Conservation (phyloP, 2,329 filamentous ascomycete genomes). For the Alternaria triticina region DNA sequence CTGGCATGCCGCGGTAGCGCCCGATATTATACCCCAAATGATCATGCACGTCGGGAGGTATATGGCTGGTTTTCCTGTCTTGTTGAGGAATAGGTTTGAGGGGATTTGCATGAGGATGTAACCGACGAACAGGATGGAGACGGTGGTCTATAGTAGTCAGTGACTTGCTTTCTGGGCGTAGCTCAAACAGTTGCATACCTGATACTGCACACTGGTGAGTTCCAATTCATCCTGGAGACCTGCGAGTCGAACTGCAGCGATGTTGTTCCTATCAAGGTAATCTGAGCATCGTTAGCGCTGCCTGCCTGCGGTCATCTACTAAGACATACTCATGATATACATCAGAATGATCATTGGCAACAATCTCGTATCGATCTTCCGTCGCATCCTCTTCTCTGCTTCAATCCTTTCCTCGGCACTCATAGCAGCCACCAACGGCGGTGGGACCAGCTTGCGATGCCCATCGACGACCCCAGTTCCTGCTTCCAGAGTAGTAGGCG, state of each 20-base stretch:
- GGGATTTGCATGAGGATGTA: slow-evolving; percentile 57
- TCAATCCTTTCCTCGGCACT: slow-evolving; percentile 58
- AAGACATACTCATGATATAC: slow-evolving; percentile 76
- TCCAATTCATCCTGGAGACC: slow-evolving; percentile 67
- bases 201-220: slow-evolving; percentile 65
- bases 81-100: slow-evolving; percentile 55
- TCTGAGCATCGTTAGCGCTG: neutral
- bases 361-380: slow-evolving; percentile 73
- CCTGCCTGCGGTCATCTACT: neutral
- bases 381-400: slow-evolving; percentile 66
- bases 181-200: slow-evolving; percentile 48
- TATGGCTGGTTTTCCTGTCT: slow-evolving; percentile 48
- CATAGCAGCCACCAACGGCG: slow-evolving; percentile 51
- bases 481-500: slow-evolving; percentile 10
- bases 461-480: slow-evolving; percentile 16
- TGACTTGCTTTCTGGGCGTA: too few relatives aligned
- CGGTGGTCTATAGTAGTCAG: slow-evolving; percentile 28
- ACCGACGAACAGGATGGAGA: slow-evolving; percentile 66
- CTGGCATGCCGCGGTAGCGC: slow-evolving; percentile 49
- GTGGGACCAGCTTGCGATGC: slow-evolving; percentile 35
- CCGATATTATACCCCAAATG: slow-evolving; percentile 52
- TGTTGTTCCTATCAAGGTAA: slow-evolving; percentile 66
- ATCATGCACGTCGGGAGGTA: slow-evolving; percentile 52
- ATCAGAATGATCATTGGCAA: slow-evolving; percentile 74
- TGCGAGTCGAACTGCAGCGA: slow-evolving; percentile 67